Evolutionary conservation across 805 yeast genomes (phyloP).

Genomic region (Wickerhamomyces tratensis): DNA sequence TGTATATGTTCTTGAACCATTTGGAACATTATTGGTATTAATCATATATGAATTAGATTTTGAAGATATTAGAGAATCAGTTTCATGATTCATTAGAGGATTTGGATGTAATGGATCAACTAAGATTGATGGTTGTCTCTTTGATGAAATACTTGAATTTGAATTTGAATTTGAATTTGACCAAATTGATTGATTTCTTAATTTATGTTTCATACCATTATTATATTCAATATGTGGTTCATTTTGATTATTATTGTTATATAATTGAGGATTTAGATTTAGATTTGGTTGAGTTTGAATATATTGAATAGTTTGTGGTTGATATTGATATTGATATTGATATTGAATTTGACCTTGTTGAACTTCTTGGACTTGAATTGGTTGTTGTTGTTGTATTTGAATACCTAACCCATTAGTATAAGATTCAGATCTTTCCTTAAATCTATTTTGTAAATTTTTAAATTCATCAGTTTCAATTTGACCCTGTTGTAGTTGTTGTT

Average conservation of each 20-base stretch:
- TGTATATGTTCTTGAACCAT: slow-evolving; percentile 10
- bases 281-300: no score
- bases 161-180: slow-evolving; percentile 7
- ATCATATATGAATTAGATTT: background rate
- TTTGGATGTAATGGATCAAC: slow-evolving; percentile 16
- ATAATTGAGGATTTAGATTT: no score
- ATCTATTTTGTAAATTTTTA: background rate
- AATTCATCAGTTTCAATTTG: background rate
- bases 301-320: no score
- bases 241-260: no score
- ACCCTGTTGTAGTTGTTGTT: no score
- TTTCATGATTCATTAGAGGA: slow-evolving; percentile 1
- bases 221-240: no score
- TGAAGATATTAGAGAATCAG: background rate
- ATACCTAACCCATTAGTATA: background rate
- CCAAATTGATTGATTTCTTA: slow-evolving; percentile 16
- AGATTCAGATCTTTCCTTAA: background rate
- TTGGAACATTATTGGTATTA: no score
- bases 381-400: background rate
- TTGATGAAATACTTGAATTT: background rate
- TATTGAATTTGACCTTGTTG: no score
- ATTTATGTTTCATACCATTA: background rate
- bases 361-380: background rate
- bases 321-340: no score
- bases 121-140: slow-evolving; percentile 17